phyloP scores from a whole-genome alignment of 352 stramenopile genomes.

The Phytophthora crassamura region DNA sequence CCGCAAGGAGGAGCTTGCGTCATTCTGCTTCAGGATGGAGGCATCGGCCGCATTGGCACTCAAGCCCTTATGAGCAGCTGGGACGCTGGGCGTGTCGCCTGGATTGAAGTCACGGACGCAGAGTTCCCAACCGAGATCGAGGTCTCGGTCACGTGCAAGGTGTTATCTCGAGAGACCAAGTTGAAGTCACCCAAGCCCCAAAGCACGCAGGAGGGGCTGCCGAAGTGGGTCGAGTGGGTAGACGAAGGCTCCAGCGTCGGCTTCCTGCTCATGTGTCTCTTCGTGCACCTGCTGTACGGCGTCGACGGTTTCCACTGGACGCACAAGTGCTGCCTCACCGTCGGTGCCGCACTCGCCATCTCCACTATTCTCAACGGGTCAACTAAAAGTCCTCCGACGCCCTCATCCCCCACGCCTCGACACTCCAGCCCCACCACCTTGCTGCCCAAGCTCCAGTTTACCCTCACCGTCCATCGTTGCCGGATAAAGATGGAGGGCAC shows the following conservation, averaged over 20 bases:
- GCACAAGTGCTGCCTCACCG: conserved; percentile 86
- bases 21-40: conserved; percentile 78
- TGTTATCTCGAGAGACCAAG: conserved; percentile 53
- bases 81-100: conserved; percentile 77
- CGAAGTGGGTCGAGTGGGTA: conserved; percentile 77
- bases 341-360: conserved; percentile 81
- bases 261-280: conserved; percentile 85
- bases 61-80: conserved; percentile 88
- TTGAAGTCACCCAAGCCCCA: conserved; percentile 35
- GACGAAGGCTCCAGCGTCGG: conserved; percentile 84
- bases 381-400: conserved; percentile 28
- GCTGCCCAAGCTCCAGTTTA: conserved; percentile 81
- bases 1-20: conserved; percentile 79
- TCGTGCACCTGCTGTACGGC: conserved; percentile 84
- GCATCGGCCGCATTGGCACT: conserved; percentile 76
- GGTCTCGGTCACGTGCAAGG: conserved; percentile 82
- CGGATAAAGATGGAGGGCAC: conserved; percentile 82
- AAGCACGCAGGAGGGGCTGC: conserved; percentile 42
- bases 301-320: conserved; percentile 88
- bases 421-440: conserved; percentile 58
- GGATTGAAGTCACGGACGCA: conserved; percentile 78
- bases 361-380: conserved; percentile 84
- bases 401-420: conserved; percentile 40
- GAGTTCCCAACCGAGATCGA: conserved; percentile 77
- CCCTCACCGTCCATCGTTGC: conserved; percentile 80